Evolutionary conservation across 2,329 filamentous ascomycete genomes (phyloP), one percentile per base, ranked within the genome.

Genomic region (Colletotrichum lindemuthianum): DNA sequence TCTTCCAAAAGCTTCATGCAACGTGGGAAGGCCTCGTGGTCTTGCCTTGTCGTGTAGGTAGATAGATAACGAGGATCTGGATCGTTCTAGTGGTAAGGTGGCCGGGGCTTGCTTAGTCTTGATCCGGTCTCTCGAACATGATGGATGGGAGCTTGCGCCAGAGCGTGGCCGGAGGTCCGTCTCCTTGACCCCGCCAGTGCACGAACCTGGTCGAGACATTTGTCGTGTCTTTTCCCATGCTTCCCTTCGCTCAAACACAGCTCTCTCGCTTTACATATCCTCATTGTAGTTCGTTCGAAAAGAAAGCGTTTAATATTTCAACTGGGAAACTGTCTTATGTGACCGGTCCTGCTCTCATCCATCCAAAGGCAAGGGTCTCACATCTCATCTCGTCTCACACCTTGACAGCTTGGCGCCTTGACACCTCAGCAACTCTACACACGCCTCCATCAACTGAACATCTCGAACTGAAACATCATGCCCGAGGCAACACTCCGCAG

Each of bases 151-250:
- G 51, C 58, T 63, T 52, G 58, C 58, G 63, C 58, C 63, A 63
- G 51, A 16, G 40, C 24, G 58, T 43, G 57, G 40, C 45, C 51
- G 32, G 58, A 43, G 47, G 40, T 36, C 41, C n/a, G 41, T 12
- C n/a, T 55, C 34, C 32, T 44, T 51, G 44, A 51, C 58, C 49
- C 63, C 58, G 58, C 52, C 59, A 43, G 52, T 52, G 63, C 51
- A 65, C 56, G 50, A 54, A 50, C 50, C 47, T 51, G 33, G 51
- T 37, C 11, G 47, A 52, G 51, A 63, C 40, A 52, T 39, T 59
- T 4, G 24, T 24, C 24, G 24, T 24, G 24, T 24, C 24, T 24
- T 24, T 24, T 24, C 24, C 24, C 24, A 24, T 24, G 24, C 24
- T 24, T 24, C 24, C 24, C 24, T 24, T 24, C 24, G 24, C 24